Evolutionary conservation across 2,329 filamentous ascomycete genomes (phyloP).

Genomic region (Xylaria hypoxylon): DNA sequence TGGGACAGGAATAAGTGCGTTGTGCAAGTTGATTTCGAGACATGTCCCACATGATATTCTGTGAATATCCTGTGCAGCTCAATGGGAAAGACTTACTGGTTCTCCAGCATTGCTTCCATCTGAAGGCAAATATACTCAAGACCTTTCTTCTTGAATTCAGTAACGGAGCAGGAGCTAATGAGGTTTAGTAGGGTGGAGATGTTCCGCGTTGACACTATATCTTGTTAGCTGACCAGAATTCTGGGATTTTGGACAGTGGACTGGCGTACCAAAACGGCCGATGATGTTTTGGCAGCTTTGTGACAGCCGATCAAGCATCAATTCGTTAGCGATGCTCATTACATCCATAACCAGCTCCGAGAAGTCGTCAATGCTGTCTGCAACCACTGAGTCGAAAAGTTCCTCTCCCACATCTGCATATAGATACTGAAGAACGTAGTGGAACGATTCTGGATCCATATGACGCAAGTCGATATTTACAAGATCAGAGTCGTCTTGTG

Average conservation of each 20-base stretch:
- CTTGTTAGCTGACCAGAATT: conserved; percentile 41
- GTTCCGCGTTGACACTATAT: conserved; percentile 79
- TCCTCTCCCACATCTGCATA: conserved; percentile 86
- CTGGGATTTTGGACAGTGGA: not conserved
- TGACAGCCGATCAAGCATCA: conserved; percentile 92
- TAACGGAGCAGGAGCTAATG: conserved; percentile 84
- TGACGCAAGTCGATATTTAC: conserved; percentile 86
- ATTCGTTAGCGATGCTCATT: conserved; percentile 88
- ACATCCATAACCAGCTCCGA: conserved; percentile 92
- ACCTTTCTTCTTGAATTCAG: conserved; percentile 86
- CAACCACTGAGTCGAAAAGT: conserved; percentile 82
- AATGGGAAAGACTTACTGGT: conserved; percentile 61
- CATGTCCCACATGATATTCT: conserved; percentile 49
- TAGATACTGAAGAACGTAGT: conserved; percentile 81
- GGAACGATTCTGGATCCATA: conserved; percentile 77
- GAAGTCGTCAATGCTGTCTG: conserved; percentile 81
- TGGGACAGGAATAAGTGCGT: not conserved
- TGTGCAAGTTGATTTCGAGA: not conserved
- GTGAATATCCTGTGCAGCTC: not conserved
- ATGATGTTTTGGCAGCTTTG: conserved; percentile 89
- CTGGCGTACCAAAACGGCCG: conserved; percentile 70
- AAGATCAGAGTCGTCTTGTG: conserved; percentile 56
- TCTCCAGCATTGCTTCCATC: conserved; percentile 91
- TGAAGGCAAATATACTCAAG: conserved; percentile 93
- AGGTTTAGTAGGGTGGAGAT: conserved; percentile 87